Conservation (phyloP, 345 rosid genomes). For the Acer negundo region DNA sequence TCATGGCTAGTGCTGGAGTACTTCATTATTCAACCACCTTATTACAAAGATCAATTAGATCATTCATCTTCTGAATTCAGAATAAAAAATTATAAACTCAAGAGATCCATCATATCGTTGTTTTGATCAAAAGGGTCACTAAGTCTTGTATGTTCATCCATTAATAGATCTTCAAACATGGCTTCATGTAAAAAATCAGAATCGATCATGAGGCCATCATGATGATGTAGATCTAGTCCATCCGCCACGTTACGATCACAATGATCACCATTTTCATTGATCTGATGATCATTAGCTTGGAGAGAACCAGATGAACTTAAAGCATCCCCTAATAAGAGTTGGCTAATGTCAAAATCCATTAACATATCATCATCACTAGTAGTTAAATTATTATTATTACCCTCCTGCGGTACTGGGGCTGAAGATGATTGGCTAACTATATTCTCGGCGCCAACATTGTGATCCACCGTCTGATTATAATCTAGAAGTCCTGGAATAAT, state of each 20-base stretch:
- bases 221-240: background rate
- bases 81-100: conserved; percentile 6
- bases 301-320: background rate
- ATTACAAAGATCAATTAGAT: background rate
- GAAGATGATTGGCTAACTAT: conserved; percentile 6
- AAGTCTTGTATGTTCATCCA: background rate
- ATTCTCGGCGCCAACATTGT: background rate
- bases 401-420: background rate
- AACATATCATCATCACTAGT: background rate
- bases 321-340: conserved; percentile 8
- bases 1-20: no score
- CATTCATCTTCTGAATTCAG: conserved; percentile 1
- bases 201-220: background rate
- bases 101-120: conserved; percentile 12
- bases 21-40: no score
- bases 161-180: background rate
- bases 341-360: conserved; percentile 15
- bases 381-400: background rate
- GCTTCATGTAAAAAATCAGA: background rate
- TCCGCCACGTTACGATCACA: background rate
- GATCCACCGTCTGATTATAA: background rate
- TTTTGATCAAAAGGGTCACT: conserved; percentile 1
- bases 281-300: background rate
- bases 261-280: conserved; percentile 7
- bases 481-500: conserved; percentile 15